These are phyloP conservation scores for Cyclotella sp. DNA, from an alignment of 108 stramenopile genomes.

Conservation along the genomic window DNA sequence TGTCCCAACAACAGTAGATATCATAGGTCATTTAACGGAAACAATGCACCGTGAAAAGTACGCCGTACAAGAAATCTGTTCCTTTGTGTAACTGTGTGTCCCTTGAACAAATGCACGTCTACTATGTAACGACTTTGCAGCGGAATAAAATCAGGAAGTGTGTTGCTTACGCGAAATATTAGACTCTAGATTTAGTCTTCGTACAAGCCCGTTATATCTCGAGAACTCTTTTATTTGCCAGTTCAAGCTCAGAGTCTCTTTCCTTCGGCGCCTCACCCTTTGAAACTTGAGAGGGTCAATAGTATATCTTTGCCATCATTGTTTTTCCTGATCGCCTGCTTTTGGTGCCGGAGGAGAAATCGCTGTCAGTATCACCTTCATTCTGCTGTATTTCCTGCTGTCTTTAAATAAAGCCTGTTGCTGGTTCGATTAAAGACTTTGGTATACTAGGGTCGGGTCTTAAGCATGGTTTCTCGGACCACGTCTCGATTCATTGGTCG, in stretches of 20 bases:
- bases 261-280: background rate
- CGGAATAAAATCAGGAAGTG: background rate
- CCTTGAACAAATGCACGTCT: background rate
- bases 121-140: background rate
- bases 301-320: background rate
- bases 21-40: no score
- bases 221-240: conserved; percentile 26
- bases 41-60: no score
- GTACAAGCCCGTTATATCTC: conserved; percentile 17
- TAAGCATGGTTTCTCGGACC: conserved; percentile 38
- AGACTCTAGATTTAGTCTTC: background rate
- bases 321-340: background rate
- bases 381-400: conserved; percentile 24
- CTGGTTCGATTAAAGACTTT: conserved; percentile 27
- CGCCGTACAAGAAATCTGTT: no score
- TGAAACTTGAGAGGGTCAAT: background rate
- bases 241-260: conserved; percentile 26
- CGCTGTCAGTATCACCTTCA: conserved; percentile 42
- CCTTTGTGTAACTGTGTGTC: no score
- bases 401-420: conserved; percentile 28
- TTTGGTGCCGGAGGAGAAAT: background rate
- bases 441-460: conserved; percentile 20
- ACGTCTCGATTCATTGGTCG: conserved; percentile 20
- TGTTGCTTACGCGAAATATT: background rate
- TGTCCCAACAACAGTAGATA: no score